Conservation (phyloP, 208 protist genomes). For the Wallacemonas sp. region DNA sequence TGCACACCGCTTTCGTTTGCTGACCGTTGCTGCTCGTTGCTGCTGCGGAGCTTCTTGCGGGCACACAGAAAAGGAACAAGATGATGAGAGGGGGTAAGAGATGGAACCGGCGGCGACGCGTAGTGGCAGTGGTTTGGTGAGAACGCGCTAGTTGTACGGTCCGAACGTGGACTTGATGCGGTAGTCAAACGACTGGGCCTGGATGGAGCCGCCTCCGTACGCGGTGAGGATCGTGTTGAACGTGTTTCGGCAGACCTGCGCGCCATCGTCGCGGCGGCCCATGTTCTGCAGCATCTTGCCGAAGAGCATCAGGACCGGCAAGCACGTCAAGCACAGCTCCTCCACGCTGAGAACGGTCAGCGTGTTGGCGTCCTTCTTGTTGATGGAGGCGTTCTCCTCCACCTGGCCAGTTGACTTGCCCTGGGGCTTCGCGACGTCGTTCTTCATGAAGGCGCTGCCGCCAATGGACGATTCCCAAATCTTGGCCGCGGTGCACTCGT, state of each 20-base stretch:
- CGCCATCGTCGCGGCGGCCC: slow-evolving; percentile 11
- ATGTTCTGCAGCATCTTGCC: slow-evolving; percentile 18
- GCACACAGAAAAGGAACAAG: neutral
- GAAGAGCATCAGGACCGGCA: slow-evolving; percentile 14
- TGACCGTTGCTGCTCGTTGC: too few relatives aligned
- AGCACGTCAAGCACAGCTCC: slow-evolving; percentile 16
- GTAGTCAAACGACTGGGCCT: slow-evolving; percentile 12
- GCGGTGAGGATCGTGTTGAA: slow-evolving; percentile 10
- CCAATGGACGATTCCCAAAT: slow-evolving; percentile 16
- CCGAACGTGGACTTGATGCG: slow-evolving; percentile 18
- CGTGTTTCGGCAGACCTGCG: slow-evolving; percentile 15
- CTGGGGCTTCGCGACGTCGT: slow-evolving; percentile 2
- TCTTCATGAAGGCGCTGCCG: slow-evolving; percentile 16
- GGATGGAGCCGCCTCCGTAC: slow-evolving; percentile 15
- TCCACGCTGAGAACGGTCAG: slow-evolving; percentile 4
- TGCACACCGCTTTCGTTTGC: too few relatives aligned
- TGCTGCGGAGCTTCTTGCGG: too few relatives aligned
- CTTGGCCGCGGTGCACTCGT: slow-evolving; percentile 11
- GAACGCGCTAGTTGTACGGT: slow-evolving; percentile 1
- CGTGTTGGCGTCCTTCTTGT: neutral
- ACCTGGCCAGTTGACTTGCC: slow-evolving; percentile 13
- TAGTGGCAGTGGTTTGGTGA: too few relatives aligned
- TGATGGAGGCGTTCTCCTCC: neutral
- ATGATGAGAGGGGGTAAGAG: too few relatives aligned
- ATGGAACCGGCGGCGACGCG: too few relatives aligned